Evolutionary conservation across 768 basidiomycete species (phyloP).

Genomic region (Trametes cingulata): DNA sequence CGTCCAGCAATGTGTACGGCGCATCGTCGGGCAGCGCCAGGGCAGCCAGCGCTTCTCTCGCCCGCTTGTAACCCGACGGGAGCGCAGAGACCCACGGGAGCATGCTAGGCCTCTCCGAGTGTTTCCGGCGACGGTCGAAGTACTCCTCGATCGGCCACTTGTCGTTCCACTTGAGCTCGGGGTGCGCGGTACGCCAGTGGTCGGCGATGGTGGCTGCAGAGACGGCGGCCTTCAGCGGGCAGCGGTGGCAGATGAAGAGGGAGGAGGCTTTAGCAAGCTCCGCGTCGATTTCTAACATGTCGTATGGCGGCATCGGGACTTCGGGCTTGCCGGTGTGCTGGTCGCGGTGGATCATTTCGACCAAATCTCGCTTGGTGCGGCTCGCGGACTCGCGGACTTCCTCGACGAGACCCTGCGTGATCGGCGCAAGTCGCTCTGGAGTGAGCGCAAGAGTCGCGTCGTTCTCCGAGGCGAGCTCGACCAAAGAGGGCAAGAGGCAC

Average conservation of each 20-base stretch:
- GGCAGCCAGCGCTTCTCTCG: background rate
- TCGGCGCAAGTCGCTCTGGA: no score
- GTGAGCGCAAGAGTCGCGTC: no score
- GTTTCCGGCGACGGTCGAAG: background rate
- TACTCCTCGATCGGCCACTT: background rate
- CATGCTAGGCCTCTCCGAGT: background rate
- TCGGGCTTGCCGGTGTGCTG: no score
- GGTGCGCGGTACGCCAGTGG: background rate
- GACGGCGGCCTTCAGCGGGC: background rate
- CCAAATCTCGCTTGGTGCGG: no score
- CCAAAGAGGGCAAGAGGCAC: background rate
- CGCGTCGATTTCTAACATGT: background rate
- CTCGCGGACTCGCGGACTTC: no score
- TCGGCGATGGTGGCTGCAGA: background rate
- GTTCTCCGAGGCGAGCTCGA: background rate
- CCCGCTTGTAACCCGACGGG: background rate
- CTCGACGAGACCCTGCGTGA: no score
- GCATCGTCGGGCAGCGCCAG: background rate
- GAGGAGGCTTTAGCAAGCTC: background rate
- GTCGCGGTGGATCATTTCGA: no score
- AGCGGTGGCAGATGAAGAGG: background rate
- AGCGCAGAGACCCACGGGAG: background rate
- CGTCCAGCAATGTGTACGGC: background rate
- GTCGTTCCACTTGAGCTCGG: background rate
- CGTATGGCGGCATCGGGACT: no score